phyloP scores from a whole-genome alignment of 441 rosid species.

The Geranium incanum region DNA sequence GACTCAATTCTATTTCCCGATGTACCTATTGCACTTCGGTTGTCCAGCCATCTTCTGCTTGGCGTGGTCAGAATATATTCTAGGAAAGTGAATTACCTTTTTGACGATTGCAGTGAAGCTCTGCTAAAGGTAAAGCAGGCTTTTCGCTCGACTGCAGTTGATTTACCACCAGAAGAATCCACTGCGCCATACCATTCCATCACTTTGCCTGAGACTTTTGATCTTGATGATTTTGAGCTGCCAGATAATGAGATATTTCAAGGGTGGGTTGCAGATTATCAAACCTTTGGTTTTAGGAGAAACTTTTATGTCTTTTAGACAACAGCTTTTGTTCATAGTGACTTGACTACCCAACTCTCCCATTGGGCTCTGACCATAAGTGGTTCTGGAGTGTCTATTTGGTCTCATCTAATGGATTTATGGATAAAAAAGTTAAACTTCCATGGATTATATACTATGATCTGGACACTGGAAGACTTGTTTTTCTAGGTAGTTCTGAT shows the following conservation, averaged over 20 bases:
- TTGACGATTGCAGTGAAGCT: conserved; percentile 99
- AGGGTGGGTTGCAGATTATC: conserved; percentile 53
- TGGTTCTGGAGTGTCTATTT: neutral
- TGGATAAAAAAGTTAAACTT: neutral
- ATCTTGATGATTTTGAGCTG: conserved; percentile 99
- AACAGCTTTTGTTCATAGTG: neutral
- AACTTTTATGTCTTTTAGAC: neutral
- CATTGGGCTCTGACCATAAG: neutral
- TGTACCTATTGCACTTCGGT: conserved; percentile 82
- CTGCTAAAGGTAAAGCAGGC: conserved; percentile 96
- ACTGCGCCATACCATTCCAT: conserved; percentile 98
- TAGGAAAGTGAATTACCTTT: conserved; percentile 93
- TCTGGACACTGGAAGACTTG: neutral
- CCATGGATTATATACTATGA: neutral
- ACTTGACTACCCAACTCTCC: neutral
- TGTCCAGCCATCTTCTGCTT: conserved; percentile 96
- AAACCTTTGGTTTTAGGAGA: neutral
- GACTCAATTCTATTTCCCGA: conserved; percentile 98
- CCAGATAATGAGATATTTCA: conserved; percentile 92
- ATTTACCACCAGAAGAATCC: conserved; percentile 97
- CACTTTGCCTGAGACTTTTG: conserved; percentile 99
- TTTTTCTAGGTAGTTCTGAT: neutral
- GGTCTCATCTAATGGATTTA: neutral
- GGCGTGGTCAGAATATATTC: conserved; percentile 99
- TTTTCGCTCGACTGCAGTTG: conserved; percentile 96